Percentiles rank a stretch among this genome's conserved stretches.
Evolutionary conservation across 2,329 filamentous ascomycete genomes (phyloP).

Genomic region (Ophiostoma sp.): DNA sequence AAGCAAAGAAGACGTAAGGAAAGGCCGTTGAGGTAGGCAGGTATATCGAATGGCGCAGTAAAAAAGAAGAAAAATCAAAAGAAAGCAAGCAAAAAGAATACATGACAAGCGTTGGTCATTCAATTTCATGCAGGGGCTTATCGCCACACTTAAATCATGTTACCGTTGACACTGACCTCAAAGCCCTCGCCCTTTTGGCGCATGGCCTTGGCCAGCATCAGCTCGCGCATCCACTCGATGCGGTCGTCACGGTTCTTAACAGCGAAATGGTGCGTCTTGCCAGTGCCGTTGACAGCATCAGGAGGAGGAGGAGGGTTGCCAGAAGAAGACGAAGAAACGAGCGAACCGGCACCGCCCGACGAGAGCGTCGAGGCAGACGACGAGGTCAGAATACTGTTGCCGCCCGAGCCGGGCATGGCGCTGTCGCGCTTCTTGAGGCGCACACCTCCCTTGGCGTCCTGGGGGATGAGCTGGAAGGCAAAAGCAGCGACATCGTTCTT

Average conservation of each 20-base stretch:
- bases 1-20: constrained; percentile 30
- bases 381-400: neutral
- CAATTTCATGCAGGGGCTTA: neutral
- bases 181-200: constrained; percentile 82
- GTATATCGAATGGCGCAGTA: constrained; percentile 31
- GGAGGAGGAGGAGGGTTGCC: constrained; percentile 42
- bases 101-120: neutral
- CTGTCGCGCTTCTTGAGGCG: constrained; percentile 56
- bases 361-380: constrained; percentile 27
- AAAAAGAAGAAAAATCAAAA: constrained; percentile 7
- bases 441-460: constrained; percentile 56
- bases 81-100: constrained; percentile 6
- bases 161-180: constrained; percentile 79
- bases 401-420: constrained; percentile 33
- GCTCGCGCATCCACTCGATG: constrained; percentile 95
- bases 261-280: constrained; percentile 92
- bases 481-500: constrained; percentile 66
- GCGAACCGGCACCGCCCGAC: constrained; percentile 30
- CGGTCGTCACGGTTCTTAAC: constrained; percentile 83
- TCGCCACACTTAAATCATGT: constrained; percentile 59
- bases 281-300: constrained; percentile 57
- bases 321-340: neutral
- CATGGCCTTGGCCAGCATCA: constrained; percentile 86
- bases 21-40: constrained; percentile 6
- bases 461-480: constrained; percentile 81